Evolutionary conservation across 208 protist genomes (phyloP), one percentile per base, ranked within the genome.

Genomic region (Kentomonas sorsogonicus): DNA sequence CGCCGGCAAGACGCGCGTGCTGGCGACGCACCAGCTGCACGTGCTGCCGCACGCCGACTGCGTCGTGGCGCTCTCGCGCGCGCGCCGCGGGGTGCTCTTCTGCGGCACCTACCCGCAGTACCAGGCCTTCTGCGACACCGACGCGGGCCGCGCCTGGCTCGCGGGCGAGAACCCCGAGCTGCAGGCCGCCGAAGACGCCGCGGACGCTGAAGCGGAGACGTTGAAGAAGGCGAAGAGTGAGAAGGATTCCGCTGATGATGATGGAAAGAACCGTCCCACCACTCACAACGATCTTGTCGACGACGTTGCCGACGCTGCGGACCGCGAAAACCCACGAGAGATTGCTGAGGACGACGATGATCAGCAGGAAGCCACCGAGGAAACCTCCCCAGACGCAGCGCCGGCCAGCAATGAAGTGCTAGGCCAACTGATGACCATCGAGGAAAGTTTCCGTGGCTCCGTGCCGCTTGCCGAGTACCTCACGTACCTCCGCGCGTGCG

Each of bases 1-100:
- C 18, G 60, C 54, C 11, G 48, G 51, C 48, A 95, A 89, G 57
- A 96, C 93, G 3, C 72, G 86, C 18, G 53, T 98, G 4, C 68
- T 98, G 0, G 89, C 96, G 13, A 98, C 94, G 15, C 94, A 98
- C 77, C 84, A 95, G 60, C 34, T 96, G 29, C 86, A 97, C 62
- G 92, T 85, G 16, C 31, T 96, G 4, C 45, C 54, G 0, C 23
- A 82, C 7, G 80, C 76, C 0, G 91, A 97, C 65, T 60, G 77
- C 29, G 78, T 98, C 39, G 72, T 98, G 40, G 72, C 95, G 0
- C 45, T 97, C 50, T 43, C 77, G 5, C n/a, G n/a, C n/a, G 48
- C 45, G 47, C 52, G 50, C 3, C 81, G 87, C 34, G 27, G 50
- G 2, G 79, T 95, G 40, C 53, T 39, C 20, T 83, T 79, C 58